phyloP scores from a whole-genome alignment of 2,329 filamentous ascomycete genomes.

The Fusarium continuum region DNA sequence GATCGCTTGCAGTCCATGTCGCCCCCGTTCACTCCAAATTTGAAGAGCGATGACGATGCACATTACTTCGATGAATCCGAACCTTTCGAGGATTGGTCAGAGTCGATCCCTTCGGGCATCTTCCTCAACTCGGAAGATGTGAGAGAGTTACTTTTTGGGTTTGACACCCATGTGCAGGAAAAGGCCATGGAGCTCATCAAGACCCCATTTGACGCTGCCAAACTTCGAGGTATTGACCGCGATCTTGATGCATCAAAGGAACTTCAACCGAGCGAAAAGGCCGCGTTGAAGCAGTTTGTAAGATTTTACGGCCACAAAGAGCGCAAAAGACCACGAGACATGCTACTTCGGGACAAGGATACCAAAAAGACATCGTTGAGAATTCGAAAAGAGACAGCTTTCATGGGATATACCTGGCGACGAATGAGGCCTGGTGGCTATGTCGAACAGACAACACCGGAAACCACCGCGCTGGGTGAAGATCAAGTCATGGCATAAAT shows the following conservation, averaged over 20 bases:
- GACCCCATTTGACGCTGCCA: constrained; percentile 58
- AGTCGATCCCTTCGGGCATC: constrained; percentile 53
- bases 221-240: constrained; percentile 59
- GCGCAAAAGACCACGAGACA: constrained; percentile 84
- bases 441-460: constrained; percentile 17
- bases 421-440: constrained; percentile 54
- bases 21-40: constrained; percentile 83
- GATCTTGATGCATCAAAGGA: constrained; percentile 55
- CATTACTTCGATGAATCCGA: constrained; percentile 91
- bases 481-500: background rate
- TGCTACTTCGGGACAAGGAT: constrained; percentile 77
- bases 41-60: constrained; percentile 75
- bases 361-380: constrained; percentile 76
- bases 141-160: constrained; percentile 48
- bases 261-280: constrained; percentile 50
- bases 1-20: constrained; percentile 72
- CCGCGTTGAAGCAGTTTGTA: constrained; percentile 60
- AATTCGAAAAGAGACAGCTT: constrained; percentile 82
- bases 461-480: background rate
- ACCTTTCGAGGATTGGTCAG: constrained; percentile 70
- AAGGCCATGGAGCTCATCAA: constrained; percentile 57
- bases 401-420: constrained; percentile 89
- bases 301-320: constrained; percentile 68
- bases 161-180: constrained; percentile 54
- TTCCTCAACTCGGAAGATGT: constrained; percentile 46